These are phyloP conservation scores for Lodderomyces oxycetoniae DNA, from an alignment of 1,139 yeast genomes.

Conservation along the genomic window DNA sequence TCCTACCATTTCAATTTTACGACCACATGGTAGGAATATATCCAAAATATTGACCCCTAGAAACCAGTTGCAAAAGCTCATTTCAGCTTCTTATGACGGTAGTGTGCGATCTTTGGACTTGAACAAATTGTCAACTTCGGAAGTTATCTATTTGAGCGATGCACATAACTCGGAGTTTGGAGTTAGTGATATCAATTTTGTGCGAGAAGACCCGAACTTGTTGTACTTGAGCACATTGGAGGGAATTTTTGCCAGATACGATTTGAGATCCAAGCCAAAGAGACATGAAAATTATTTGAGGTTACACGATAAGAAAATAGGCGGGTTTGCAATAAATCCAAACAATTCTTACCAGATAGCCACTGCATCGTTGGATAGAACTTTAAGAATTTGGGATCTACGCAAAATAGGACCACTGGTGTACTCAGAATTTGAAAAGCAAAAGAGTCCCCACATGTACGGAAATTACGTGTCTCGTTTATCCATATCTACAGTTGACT, in stretches of 20 bases:
- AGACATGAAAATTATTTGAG: constrained; percentile 39
- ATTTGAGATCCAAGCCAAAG: constrained; percentile 48
- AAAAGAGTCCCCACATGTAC: constrained; percentile 46
- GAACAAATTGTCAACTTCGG: constrained; percentile 52
- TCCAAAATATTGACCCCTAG: constrained; percentile 57
- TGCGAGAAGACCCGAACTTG: constrained; percentile 39
- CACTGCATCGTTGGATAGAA: constrained; percentile 83
- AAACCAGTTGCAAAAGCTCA: constrained; percentile 48
- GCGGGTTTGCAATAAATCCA: constrained; percentile 81
- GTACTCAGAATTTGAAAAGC: constrained; percentile 36
- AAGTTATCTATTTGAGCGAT: constrained; percentile 50
- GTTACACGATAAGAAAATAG: constrained; percentile 84
- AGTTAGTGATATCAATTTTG: constrained; percentile 54
- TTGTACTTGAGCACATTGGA: constrained; percentile 70
- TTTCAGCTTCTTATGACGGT: constrained; percentile 83
- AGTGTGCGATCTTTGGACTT: constrained; percentile 71
- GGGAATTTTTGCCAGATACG: constrained; percentile 74
- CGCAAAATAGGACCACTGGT: constrained; percentile 44
- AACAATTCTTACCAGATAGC: constrained; percentile 55
- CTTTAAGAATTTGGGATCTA: constrained; percentile 82
- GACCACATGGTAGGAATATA: constrained; percentile 73
- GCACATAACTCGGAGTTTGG: constrained; percentile 49
- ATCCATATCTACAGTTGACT: constrained; percentile 81
- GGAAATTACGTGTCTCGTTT: constrained; percentile 70
- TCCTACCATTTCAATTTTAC: constrained; percentile 58